Evolutionary conservation across 352 stramenopile genomes (phyloP).

Genomic region (Plasmopara viticola): DNA sequence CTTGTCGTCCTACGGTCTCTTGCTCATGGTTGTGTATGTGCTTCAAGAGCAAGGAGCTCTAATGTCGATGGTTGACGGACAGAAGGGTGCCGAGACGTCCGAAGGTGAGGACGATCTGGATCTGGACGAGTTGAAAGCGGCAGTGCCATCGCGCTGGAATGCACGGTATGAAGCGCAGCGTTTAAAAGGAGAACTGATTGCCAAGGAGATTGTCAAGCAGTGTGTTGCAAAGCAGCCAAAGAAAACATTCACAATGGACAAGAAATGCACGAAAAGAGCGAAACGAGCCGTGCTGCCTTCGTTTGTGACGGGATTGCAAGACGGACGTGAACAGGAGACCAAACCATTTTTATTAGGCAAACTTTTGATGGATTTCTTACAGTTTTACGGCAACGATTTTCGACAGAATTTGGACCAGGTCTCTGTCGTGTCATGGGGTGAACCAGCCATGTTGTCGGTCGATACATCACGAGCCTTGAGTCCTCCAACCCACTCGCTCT

Average conservation of each 20-base stretch:
- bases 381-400: constrained; percentile 83
- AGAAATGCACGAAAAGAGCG: constrained; percentile 16
- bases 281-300: constrained; percentile 34
- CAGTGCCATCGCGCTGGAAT: constrained; percentile 10
- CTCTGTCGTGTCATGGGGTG: constrained; percentile 30
- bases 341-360: constrained; percentile 65
- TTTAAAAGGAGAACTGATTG: constrained; percentile 40
- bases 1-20: constrained; percentile 83
- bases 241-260: constrained; percentile 9
- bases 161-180: constrained; percentile 41
- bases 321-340: constrained; percentile 23
- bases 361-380: constrained; percentile 76
- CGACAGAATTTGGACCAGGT: constrained; percentile 66
- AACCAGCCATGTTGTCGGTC: constrained; percentile 12
- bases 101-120: constrained; percentile 19
- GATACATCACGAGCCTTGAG: constrained; percentile 14
- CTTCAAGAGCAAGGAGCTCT: constrained; percentile 57
- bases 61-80: constrained; percentile 17
- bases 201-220: constrained; percentile 48
- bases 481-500: constrained; percentile 16
- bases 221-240: constrained; percentile 29
- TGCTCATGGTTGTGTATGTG: constrained; percentile 73
- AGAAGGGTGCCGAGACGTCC: constrained; percentile 7
- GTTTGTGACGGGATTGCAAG: constrained; percentile 27
- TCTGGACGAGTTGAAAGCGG: constrained; percentile 19